A percentile compares a stretch with the other conserved stretches of the same genome.
Evolutionary conservation across 805 yeast genomes (phyloP).

Genomic region (Myxozyma monticola): DNA sequence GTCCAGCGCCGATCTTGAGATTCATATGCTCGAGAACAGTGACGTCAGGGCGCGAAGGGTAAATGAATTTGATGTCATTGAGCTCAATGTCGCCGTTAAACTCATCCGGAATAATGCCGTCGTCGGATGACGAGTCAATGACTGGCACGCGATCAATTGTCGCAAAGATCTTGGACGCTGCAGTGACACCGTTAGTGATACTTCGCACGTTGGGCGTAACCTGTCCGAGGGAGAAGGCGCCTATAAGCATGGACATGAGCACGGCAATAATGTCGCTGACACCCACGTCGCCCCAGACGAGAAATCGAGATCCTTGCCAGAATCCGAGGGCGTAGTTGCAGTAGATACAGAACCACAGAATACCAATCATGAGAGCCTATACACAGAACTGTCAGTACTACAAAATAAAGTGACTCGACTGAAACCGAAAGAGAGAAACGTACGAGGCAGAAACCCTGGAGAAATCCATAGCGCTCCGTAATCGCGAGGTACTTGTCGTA

Average conservation of each 20-base stretch:
- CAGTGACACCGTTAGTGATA: slow-evolving; percentile 43
- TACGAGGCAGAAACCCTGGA: slow-evolving; percentile 30
- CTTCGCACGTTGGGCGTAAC: slow-evolving; percentile 44
- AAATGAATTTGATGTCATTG: slow-evolving; percentile 33
- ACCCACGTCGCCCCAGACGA: slow-evolving; percentile 36
- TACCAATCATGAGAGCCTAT: slow-evolving; percentile 41
- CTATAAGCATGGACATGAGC: slow-evolving; percentile 25
- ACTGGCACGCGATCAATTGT: slow-evolving; percentile 45
- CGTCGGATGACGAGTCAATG: slow-evolving; percentile 39
- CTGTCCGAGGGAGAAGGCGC: slow-evolving; percentile 44
- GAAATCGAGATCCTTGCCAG: slow-evolving; percentile 46
- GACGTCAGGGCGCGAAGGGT: slow-evolving; percentile 38
- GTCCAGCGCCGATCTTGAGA: slow-evolving; percentile 61
- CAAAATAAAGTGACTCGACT: neutral
- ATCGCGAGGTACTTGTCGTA: slow-evolving; percentile 37
- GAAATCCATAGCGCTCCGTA: slow-evolving; percentile 32
- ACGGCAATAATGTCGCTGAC: slow-evolving; percentile 42
- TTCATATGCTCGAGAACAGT: slow-evolving; percentile 33
- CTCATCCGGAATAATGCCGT: slow-evolving; percentile 26
- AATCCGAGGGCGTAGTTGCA: slow-evolving; percentile 60
- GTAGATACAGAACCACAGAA: slow-evolving; percentile 55
- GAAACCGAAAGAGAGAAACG: neutral
- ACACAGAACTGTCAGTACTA: neutral
- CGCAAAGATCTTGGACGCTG: slow-evolving; percentile 44
- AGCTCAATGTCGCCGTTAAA: slow-evolving; percentile 43